Conservation (phyloP, 495 filamentous ascomycete species). For the Barbatosphaeria neglecta region DNA sequence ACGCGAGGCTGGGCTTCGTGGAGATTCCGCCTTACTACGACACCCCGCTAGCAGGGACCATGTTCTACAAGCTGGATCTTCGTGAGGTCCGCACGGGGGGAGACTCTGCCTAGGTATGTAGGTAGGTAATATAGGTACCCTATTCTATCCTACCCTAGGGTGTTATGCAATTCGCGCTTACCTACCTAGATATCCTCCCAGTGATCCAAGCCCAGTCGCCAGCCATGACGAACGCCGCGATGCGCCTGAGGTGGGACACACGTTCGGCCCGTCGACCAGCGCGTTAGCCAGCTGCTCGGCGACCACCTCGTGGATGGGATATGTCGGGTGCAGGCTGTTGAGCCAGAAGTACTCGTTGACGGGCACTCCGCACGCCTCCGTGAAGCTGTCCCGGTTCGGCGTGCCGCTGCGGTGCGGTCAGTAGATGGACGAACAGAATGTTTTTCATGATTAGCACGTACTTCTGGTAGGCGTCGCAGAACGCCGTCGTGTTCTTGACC, state of each 20-base stretch:
- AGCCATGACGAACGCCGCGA: too few species aligned
- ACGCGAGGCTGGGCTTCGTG: neutral
- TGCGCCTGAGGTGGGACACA: slow-evolving; percentile 8
- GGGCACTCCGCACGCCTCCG: neutral
- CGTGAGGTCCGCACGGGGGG: neutral
- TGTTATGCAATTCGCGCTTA: too few species aligned
- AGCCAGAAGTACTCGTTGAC: slow-evolving; percentile 27
- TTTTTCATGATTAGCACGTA: too few species aligned
- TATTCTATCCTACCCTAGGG: too few species aligned
- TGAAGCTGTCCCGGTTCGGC: neutral
- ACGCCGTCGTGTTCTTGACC: slow-evolving; percentile 33
- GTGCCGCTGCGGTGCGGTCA: neutral
- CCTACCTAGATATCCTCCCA: too few species aligned
- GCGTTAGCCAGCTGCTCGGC: slow-evolving; percentile 31
- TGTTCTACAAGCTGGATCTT: neutral
- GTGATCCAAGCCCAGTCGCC: too few species aligned
- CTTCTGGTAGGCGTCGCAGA: slow-evolving; percentile 1
- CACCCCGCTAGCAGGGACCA: neutral
- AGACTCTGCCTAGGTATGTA: too few species aligned
- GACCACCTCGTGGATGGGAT: slow-evolving; percentile 23
- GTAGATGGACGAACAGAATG: too few species aligned
- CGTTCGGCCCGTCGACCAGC: slow-evolving; percentile 19
- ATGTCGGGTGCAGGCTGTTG: slow-evolving; percentile 33
- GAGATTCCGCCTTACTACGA: neutral
- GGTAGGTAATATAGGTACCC: too few species aligned